Base-by-base conservation (phyloP, 352 stramenopile species). In the Thalassiosira oceanica region DNA sequence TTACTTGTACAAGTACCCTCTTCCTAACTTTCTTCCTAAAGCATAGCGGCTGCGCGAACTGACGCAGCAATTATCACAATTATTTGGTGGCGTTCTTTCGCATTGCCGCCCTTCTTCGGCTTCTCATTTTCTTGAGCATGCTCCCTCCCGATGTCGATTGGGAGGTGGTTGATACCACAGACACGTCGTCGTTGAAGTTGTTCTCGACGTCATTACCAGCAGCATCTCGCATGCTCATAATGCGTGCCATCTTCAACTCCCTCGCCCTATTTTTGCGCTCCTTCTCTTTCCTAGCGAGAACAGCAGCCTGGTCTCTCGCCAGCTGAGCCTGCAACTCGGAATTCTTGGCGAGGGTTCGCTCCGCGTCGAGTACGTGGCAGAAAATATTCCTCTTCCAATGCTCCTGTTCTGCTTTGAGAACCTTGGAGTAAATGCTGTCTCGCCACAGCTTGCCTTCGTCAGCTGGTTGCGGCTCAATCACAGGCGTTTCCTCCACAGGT, bases 111-210 rank as follows among this genome's bases (percentile, higher is more conserved):
- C 15, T 55, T 16, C 46, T 55, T 6, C 46, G 33, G 11, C 39
- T 55, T 21, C 20, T 50, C 24, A 55, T 49, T 8, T 55, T 55
- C 23, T 49, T 55, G 23, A 55, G 16, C 8, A 28, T 1, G 21
- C 24, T 16, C 15, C 24, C 39, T 8, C 16, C 16, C 10, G 8
- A 10, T n/a, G n/a, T n/a, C n/a, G n/a, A n/a, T n/a, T n/a, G n/a
- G 28, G 23, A 10, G 35, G 1, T 39, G 24, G 28, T 55, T 11
- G 15, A 2, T 13, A 18, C 5, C 6, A 15, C 3, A 39, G 33
- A 39, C 16, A 4, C 11, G 26, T 54, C 45, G 13, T 24, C 4
- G 3, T 33, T 18, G 46, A 16, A 27, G 13, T 39, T 39, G 11
- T 55, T 49, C 20, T 55, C 46, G 33, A 41, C 46, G 23, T 11